A percentile compares a stretch with the other conserved stretches of the same genome.
Evolutionary conservation across 768 basidiomycete genomes (phyloP).

Genomic region (Solioccasus polychromus): DNA sequence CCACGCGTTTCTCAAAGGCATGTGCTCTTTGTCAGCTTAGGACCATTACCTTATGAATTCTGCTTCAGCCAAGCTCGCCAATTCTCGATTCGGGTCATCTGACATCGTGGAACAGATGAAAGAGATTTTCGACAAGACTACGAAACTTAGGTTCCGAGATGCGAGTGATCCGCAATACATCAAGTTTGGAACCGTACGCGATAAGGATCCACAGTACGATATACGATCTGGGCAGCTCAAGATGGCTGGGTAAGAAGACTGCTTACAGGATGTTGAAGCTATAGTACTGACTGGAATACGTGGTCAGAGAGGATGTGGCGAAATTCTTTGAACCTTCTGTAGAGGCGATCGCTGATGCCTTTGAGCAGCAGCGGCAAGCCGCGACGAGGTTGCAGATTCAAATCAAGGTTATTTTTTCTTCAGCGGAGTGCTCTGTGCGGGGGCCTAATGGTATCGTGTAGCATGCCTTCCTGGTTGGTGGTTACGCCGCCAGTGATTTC

Average conservation of each 20-base stretch:
- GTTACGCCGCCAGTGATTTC: conserved; percentile 48
- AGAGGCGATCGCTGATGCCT: conserved; percentile 32
- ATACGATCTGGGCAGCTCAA: conserved; percentile 39
- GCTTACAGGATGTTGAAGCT: neutral
- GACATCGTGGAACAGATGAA: conserved; percentile 34
- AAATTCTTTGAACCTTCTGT: conserved; percentile 44
- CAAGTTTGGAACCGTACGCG: conserved; percentile 37
- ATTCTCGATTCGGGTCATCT: conserved; percentile 26
- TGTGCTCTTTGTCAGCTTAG: neutral
- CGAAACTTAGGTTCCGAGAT: conserved; percentile 40
- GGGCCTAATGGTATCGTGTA: conserved; percentile 1
- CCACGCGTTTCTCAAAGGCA: conserved; percentile 26
- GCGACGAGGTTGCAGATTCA: conserved; percentile 21
- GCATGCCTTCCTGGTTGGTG: conserved; percentile 50
- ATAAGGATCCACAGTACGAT: conserved; percentile 31
- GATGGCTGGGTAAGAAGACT: conserved; percentile 34
- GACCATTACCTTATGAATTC: neutral
- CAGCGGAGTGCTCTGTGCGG: neutral
- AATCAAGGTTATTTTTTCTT: conserved; percentile 17
- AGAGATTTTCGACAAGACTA: conserved; percentile 33
- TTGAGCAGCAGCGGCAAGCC: conserved; percentile 26
- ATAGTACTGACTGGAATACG: neutral
- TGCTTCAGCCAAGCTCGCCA: conserved; percentile 25
- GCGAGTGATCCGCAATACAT: conserved; percentile 33
- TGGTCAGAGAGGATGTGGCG: conserved; percentile 33